Base-by-base conservation (phyloP, 1,139 yeast genomes). In the Saccharomyces hybrid region DNA sequence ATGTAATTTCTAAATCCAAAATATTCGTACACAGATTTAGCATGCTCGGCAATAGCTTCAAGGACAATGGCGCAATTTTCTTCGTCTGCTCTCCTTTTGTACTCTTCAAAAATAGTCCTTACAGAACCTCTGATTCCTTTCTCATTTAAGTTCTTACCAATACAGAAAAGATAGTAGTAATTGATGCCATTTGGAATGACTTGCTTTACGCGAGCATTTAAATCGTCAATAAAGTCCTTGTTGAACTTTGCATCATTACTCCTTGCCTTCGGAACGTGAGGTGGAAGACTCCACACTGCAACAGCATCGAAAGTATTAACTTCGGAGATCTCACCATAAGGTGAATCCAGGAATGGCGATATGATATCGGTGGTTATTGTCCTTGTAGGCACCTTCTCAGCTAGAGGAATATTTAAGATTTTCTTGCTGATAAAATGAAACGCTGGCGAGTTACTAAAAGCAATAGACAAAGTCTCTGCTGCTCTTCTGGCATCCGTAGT, bases 31-130 rank as follows among this genome's bases (percentile, higher is more conserved):
- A 71, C 71, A 2, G 59, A 54, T 46, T 59, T 68, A 4, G 73
- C 73, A 44, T 65, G 64, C 26, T 65, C 71, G 46, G 62, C 61
- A 26, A 71, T 70, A 25, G 72, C 71, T 52, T 71, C 73, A 25
- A 71, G 55, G 25, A 69, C 68, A 31, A 67, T 61, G 23, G 72
- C 71, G 34, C 64, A 59, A 38, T 65, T 62, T 13, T 63, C 63
- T 14, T 55, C 53, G 55, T 69, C 70, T 0, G 74, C 73, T 41
- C 63, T 64, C 16, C 58, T 60, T 51, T 61, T 65, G 55, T 64
- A 66, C 16, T 61, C 55, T n/a, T 65, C 64, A 47, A 68, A 62
- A 31, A 68, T 64, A n/a, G 64, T 59, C 52, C 69, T 65, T 8
- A 67, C 69, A 6, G 70, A 65, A 25, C 71, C 71, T 52, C 62